Percentiles rank a stretch among this genome's conserved stretches.
Conservation (phyloP, 345 rosid genomes). For the Salix koriyanagi region DNA sequence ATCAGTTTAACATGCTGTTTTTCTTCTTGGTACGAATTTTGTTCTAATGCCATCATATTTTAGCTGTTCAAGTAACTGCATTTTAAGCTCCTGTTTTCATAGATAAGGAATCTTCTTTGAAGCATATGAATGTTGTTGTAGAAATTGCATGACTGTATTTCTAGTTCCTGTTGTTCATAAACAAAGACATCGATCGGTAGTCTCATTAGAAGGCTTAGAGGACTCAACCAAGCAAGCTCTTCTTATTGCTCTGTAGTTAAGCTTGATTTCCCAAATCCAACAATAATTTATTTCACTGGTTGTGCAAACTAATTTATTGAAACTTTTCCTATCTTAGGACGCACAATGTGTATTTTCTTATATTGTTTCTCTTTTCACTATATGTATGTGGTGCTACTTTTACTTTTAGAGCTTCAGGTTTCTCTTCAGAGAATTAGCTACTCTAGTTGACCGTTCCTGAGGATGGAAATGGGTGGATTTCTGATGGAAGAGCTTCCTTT, state of each 20-base stretch:
- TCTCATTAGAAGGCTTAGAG: neutral
- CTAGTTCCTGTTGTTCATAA: neutral
- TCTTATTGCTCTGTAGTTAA: slow-evolving; percentile 1
- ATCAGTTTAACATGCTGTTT: neutral
- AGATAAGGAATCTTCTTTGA: neutral
- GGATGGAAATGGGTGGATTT: slow-evolving; percentile 87
- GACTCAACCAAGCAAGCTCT: neutral
- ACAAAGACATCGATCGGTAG: neutral
- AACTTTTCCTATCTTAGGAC: neutral
- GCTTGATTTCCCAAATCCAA: neutral
- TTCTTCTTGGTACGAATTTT: neutral
- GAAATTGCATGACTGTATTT: neutral
- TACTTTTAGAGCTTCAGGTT: slow-evolving; percentile 5
- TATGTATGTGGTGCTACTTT: slow-evolving; percentile 1
- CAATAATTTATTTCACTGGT: slow-evolving; percentile 3
- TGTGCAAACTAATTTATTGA: slow-evolving; percentile 3
- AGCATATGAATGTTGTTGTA: neutral
- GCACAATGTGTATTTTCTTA: slow-evolving; percentile 1
- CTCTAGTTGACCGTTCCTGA: slow-evolving; percentile 80
- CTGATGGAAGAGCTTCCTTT: slow-evolving; percentile 50
- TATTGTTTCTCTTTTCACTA: neutral
- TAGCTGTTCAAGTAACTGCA: neutral
- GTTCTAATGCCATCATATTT: neutral
- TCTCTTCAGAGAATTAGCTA: slow-evolving; percentile 56
- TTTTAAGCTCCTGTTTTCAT: neutral